phyloP scores from a whole-genome alignment of 495 filamentous ascomycete species.

The Aspergillus bertholletiae region DNA sequence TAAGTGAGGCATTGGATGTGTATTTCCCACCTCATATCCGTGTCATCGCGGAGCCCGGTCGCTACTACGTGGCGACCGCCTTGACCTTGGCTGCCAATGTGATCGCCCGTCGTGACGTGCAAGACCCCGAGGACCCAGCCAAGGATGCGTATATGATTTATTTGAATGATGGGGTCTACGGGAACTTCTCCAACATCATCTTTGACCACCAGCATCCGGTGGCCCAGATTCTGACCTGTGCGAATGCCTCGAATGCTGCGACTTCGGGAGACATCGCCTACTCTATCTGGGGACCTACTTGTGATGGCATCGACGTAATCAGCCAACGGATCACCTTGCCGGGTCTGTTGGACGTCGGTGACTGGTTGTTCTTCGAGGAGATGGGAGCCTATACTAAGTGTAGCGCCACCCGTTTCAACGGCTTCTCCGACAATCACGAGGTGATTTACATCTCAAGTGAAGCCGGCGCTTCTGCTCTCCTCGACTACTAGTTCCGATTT shows the following conservation, averaged over 20 bases:
- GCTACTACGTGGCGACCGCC: slow-evolving; percentile 90
- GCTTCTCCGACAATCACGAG: slow-evolving; percentile 90
- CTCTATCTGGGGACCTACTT: slow-evolving; percentile 97
- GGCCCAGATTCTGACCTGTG: slow-evolving; percentile 71
- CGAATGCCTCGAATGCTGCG: slow-evolving; percentile 49
- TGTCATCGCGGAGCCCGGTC: slow-evolving; percentile 93
- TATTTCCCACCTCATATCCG: slow-evolving; percentile 83
- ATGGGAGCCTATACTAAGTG: slow-evolving; percentile 99
- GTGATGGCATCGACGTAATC: slow-evolving; percentile 95
- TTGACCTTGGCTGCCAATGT: slow-evolving; percentile 92
- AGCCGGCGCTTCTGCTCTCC: slow-evolving; percentile 73
- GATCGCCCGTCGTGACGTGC: slow-evolving; percentile 89
- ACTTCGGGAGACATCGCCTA: slow-evolving; percentile 55
- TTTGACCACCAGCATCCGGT: slow-evolving; percentile 95
- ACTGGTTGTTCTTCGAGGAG: slow-evolving; percentile 97
- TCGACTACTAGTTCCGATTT: slow-evolving; percentile 45
- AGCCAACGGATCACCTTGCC: slow-evolving; percentile 68
- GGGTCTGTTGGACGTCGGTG: slow-evolving; percentile 76
- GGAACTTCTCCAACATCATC: slow-evolving; percentile 98
- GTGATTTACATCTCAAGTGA: slow-evolving; percentile 94
- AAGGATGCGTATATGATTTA: slow-evolving; percentile 87
- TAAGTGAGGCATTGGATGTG: slow-evolving; percentile 75
- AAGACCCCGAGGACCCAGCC: slow-evolving; percentile 51
- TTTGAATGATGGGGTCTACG: slow-evolving; percentile 94
- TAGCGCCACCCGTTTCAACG: slow-evolving; percentile 96